These are phyloP conservation scores for Plenodomus biglobosus DNA, from an alignment of 2,329 filamentous ascomycete genomes.

Conservation along the genomic window DNA sequence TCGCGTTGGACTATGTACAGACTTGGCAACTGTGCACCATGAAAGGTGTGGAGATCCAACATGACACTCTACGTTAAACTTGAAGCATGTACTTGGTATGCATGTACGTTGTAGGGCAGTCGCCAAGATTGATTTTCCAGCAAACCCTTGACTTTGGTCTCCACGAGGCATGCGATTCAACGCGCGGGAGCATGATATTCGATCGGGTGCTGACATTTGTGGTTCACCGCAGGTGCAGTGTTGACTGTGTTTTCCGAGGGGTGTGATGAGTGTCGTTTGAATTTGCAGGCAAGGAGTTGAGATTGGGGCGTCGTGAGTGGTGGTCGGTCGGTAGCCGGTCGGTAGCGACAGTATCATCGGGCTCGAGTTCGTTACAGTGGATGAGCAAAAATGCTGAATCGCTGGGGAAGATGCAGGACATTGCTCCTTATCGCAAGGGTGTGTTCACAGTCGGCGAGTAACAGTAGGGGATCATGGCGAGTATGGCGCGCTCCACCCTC, in stretches of 20 bases:
- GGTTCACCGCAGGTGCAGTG: neutral
- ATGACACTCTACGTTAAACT: neutral
- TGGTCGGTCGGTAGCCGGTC: constrained; percentile 9
- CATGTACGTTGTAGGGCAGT: neutral
- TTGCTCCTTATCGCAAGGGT: neutral
- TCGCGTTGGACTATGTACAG: neutral
- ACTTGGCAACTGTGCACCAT: neutral
- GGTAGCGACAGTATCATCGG: constrained; percentile 11
- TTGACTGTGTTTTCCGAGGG: neutral
- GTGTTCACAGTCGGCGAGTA: too few species aligned
- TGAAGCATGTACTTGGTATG: neutral
- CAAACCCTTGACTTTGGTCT: neutral
- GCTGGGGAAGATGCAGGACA: constrained; percentile 4
- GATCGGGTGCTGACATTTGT: neutral
- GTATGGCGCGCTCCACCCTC: too few species aligned
- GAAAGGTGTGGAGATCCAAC: neutral
- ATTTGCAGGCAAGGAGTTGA: neutral
- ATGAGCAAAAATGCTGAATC: constrained; percentile 11
- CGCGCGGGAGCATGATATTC: neutral
- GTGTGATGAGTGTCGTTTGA: neutral
- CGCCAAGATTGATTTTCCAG: neutral
- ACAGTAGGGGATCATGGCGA: too few species aligned
- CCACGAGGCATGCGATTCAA: neutral
- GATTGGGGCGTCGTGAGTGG: neutral
- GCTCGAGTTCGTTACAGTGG: constrained; percentile 13